phyloP scores from a whole-genome alignment of 306 rosid genomes.

The Rosa multiflora region DNA sequence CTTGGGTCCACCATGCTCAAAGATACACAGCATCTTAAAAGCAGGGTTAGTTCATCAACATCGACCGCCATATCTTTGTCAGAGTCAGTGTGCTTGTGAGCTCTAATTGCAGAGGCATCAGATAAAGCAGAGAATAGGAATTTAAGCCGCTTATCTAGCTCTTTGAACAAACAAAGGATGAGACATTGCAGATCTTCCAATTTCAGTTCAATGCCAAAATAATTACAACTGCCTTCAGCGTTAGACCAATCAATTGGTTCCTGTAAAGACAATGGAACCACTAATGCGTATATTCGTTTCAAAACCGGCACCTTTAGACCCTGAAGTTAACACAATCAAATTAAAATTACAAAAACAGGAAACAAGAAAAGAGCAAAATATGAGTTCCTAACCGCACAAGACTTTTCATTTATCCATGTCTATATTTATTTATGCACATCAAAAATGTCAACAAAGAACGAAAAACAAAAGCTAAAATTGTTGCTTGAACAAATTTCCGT shows the following conservation, averaged over 20 bases:
- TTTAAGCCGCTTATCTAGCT: conserved; percentile 41
- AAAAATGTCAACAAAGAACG: background rate
- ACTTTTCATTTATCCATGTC: background rate
- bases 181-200: conserved; percentile 25
- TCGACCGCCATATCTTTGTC: conserved; percentile 32
- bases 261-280: conserved; percentile 24
- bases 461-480: background rate
- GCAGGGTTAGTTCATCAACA: conserved; percentile 43
- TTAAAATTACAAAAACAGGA: background rate
- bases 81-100: conserved; percentile 15
- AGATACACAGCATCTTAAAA: conserved; percentile 57
- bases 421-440: background rate
- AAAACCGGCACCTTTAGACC: conserved; percentile 31
- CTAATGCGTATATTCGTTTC: conserved; percentile 32
- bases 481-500: background rate
- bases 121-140: conserved; percentile 31
- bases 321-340: conserved; percentile 18
- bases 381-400: background rate
- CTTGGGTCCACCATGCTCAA: conserved; percentile 44
- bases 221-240: background rate
- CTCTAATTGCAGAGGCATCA: conserved; percentile 10
- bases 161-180: conserved; percentile 45
- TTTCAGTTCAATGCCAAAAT: conserved; percentile 22
- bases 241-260: conserved; percentile 16
- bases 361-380: background rate